These are phyloP conservation scores for Blepharisma stoltei DNA, from an alignment of 73 alveolate genomes.

Conservation along the genomic window DNA sequence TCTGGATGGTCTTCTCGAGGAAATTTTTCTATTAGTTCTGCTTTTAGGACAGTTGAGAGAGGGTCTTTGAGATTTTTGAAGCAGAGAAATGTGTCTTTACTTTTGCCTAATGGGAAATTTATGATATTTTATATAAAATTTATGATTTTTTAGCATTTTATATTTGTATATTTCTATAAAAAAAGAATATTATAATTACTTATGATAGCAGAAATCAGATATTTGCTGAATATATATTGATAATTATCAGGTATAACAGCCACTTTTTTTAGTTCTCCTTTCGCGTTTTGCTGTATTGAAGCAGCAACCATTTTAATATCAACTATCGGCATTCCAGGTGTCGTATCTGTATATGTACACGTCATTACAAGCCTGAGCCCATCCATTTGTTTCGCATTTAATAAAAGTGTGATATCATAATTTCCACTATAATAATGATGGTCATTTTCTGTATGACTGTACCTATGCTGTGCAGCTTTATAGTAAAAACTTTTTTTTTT, in stretches of 20 bases:
- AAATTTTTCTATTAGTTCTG: conserved; percentile 30
- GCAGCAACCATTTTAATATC: conserved; percentile 23
- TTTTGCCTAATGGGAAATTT: conserved; percentile 21
- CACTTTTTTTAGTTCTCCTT: conserved; percentile 28
- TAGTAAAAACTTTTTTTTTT: no score
- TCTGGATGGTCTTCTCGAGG: conserved; percentile 40
- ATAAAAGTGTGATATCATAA: conserved; percentile 17
- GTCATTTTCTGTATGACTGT: conserved; percentile 19
- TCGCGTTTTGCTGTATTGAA: neutral
- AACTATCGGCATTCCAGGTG: neutral
- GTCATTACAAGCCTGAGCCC: conserved; percentile 19
- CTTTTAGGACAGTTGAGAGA: neutral
- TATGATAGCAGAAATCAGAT: neutral
- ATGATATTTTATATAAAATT: neutral
- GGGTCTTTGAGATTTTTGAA: conserved; percentile 3
- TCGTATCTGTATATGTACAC: conserved; percentile 1
- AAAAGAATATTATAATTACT: neutral
- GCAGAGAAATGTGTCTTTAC: conserved; percentile 28
- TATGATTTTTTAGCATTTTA: neutral
- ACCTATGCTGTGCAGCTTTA: neutral
- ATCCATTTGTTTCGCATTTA: conserved; percentile 12
- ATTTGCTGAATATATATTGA: neutral
- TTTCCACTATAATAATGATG: conserved; percentile 21
- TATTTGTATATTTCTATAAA: neutral
- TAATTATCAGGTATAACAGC: conserved; percentile 28